Conservation (phyloP, 257 asterid genomes). For the Nicotiana benthamiana region DNA sequence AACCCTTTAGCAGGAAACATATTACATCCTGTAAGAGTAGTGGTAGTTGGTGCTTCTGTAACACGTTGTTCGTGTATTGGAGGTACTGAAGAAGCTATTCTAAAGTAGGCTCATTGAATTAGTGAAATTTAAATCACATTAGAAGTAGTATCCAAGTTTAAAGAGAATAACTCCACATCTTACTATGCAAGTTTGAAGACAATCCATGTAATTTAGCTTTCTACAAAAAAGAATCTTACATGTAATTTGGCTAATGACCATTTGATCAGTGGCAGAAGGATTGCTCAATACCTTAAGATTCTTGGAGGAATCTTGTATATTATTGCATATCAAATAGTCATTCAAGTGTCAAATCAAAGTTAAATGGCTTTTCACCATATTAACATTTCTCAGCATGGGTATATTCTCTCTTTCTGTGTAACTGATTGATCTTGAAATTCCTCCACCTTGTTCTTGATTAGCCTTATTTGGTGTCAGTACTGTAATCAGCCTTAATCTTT, state of each 20-base stretch:
- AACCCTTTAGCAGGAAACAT: not conserved
- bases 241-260: not conserved
- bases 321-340: not conserved
- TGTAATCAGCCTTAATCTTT: not conserved
- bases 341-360: not conserved
- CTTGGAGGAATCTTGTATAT: not conserved
- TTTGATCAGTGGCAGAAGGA: not conserved
- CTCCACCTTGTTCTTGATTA: not conserved
- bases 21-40: slow-evolving; percentile 1
- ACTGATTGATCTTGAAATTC: not conserved
- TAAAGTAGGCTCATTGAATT: not conserved
- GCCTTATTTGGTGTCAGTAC: not conserved
- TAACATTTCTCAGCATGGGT: not conserved
- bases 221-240: not conserved
- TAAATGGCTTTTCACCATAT: not conserved
- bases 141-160: not conserved
- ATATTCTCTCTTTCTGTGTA: not conserved
- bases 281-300: not conserved
- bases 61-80: not conserved
- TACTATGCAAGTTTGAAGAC: not conserved
- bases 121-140: not conserved
- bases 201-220: not conserved
- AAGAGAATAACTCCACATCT: not conserved
- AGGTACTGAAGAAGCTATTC: not conserved
- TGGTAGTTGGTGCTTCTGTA: not conserved